Evolutionary conservation across 2,329 filamentous ascomycete species (phyloP).

Genomic region (Drechslera avenae): DNA sequence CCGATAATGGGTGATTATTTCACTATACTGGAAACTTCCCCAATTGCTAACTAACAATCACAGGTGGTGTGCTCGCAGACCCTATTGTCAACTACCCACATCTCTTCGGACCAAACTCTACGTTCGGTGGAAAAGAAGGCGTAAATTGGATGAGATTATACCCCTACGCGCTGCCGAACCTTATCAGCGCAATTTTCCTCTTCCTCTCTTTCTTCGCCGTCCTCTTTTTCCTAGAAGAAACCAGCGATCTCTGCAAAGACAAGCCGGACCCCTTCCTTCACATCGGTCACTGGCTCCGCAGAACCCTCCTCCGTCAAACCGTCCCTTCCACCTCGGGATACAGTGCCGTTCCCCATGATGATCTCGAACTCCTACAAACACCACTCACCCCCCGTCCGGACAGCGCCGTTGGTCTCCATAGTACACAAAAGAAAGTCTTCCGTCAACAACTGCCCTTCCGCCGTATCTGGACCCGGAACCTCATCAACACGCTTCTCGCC

Average conservation of each 20-base stretch:
- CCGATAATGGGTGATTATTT: slow-evolving; percentile 41
- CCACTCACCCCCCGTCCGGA: slow-evolving; percentile 26
- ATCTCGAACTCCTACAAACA: slow-evolving; percentile 41
- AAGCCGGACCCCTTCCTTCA: slow-evolving; percentile 50
- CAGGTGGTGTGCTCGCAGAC: slow-evolving; percentile 71
- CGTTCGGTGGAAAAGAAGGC: slow-evolving; percentile 61
- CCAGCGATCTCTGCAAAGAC: slow-evolving; percentile 49
- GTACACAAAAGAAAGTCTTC: slow-evolving; percentile 5
- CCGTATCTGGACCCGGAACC: slow-evolving; percentile 55
- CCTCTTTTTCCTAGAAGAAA: slow-evolving; percentile 70
- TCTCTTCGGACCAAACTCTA: slow-evolving; percentile 65
- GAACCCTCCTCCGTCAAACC: slow-evolving; percentile 39
- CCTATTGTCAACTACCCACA: slow-evolving; percentile 65
- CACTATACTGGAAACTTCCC: too few relatives aligned
- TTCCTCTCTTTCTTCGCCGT: slow-evolving; percentile 60
- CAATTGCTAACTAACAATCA: slow-evolving; percentile 36
- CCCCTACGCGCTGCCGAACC: slow-evolving; percentile 72
- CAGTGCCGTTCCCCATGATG: slow-evolving; percentile 33
- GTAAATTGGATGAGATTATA: slow-evolving; percentile 68
- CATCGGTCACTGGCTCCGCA: slow-evolving; percentile 47
- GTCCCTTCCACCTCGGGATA: slow-evolving; percentile 36
- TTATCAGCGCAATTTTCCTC: slow-evolving; percentile 68
- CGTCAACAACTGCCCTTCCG: slow-evolving; percentile 51
- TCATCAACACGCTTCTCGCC: slow-evolving; percentile 51
- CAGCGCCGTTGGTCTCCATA: slow-evolving; percentile 13